Percentiles rank a stretch among this genome's conserved stretches.
Conservation (phyloP, 345 rosid genomes). For the Litchi chinensis region DNA sequence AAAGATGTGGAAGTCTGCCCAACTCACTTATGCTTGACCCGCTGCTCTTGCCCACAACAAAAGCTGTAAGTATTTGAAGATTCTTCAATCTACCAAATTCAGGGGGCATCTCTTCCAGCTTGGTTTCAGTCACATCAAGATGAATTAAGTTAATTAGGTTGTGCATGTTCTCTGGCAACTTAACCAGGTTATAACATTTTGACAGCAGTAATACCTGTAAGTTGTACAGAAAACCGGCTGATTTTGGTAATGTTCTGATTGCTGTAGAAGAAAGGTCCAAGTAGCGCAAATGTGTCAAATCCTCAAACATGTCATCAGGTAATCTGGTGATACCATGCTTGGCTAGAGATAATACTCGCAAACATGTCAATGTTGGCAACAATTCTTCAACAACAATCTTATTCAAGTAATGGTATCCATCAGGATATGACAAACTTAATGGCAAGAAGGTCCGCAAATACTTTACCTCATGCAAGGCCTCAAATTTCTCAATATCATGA, state of each 20-base stretch:
- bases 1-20: slow-evolving; percentile 31
- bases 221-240: slow-evolving; percentile 30
- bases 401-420: slow-evolving; percentile 37
- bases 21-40: slow-evolving; percentile 34
- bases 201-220: slow-evolving; percentile 40
- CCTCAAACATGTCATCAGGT: slow-evolving; percentile 33
- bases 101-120: slow-evolving; percentile 38
- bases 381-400: slow-evolving; percentile 30
- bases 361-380: slow-evolving; percentile 23
- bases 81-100: slow-evolving; percentile 37
- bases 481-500: slow-evolving; percentile 28
- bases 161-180: slow-evolving; percentile 36
- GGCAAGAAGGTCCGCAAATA: slow-evolving; percentile 43
- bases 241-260: slow-evolving; percentile 35
- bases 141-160: slow-evolving; percentile 37
- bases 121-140: slow-evolving; percentile 41
- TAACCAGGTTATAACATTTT: slow-evolving; percentile 31
- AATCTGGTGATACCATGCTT: slow-evolving; percentile 24
- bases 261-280: slow-evolving; percentile 32
- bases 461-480: slow-evolving; percentile 35
- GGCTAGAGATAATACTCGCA: slow-evolving; percentile 43
- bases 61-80: slow-evolving; percentile 35
- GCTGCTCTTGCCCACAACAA: slow-evolving; percentile 28
- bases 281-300: slow-evolving; percentile 38
- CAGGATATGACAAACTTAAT: slow-evolving; percentile 33